Conservation (phyloP, 495 filamentous ascomycete genomes). For the Penicillium coffeae region DNA sequence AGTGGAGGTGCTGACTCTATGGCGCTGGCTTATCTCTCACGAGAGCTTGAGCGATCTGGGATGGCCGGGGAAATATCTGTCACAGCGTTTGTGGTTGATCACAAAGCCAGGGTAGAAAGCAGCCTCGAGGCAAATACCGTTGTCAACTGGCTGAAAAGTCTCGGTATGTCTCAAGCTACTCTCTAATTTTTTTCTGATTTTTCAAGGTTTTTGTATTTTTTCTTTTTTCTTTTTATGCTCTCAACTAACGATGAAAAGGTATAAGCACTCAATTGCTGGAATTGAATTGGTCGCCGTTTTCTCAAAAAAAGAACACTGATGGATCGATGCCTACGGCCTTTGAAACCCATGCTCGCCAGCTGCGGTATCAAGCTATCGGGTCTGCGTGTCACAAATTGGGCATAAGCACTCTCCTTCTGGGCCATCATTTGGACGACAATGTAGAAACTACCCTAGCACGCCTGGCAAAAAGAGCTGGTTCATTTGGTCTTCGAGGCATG, state of each 20-base stretch:
- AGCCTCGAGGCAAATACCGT: slow-evolving; percentile 62
- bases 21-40: slow-evolving; percentile 78
- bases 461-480: slow-evolving; percentile 56
- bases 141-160: slow-evolving; percentile 41
- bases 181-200: no score
- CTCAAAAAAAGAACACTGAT: slow-evolving; percentile 27
- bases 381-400: slow-evolving; percentile 46
- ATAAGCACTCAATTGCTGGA: slow-evolving; percentile 49
- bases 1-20: slow-evolving; percentile 97
- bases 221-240: no score
- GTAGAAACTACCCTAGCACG: slow-evolving; percentile 84
- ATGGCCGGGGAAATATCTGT: slow-evolving; percentile 37
- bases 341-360: slow-evolving; percentile 71
- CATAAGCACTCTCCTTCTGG: slow-evolving; percentile 60
- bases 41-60: slow-evolving; percentile 31
- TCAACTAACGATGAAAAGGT: slow-evolving; percentile 34
- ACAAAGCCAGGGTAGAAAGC: slow-evolving; percentile 67
- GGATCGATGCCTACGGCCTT: slow-evolving; percentile 55
- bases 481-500: slow-evolving; percentile 70
- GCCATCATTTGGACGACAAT: slow-evolving; percentile 82
- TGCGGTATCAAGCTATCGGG: slow-evolving; percentile 71
- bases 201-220: no score
- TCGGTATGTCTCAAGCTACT: slow-evolving; percentile 31
- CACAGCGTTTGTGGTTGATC: slow-evolving; percentile 72
- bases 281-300: slow-evolving; percentile 42